Evolutionary conservation across 2,329 filamentous ascomycete genomes (phyloP).

Genomic region (Trichophyton schoenleinii): DNA sequence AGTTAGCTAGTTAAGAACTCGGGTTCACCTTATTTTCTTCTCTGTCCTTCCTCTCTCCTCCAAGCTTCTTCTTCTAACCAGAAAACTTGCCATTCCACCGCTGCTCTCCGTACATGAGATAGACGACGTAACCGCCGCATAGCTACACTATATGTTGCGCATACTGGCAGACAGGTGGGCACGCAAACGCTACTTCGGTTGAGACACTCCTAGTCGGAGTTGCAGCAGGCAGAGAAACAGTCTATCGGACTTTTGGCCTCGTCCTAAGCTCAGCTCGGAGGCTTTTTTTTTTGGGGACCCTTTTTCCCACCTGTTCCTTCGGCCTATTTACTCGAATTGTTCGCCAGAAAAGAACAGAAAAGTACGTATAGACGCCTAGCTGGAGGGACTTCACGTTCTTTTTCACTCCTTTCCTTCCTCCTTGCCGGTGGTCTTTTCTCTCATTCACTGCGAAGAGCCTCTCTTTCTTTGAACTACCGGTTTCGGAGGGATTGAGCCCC

Average conservation of each 20-base stretch:
- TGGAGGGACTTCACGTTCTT: background rate
- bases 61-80: background rate
- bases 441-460: background rate
- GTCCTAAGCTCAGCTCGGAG: background rate
- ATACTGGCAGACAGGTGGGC: constrained; percentile 40
- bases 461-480: background rate
- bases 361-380: background rate
- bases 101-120: background rate
- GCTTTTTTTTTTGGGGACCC: background rate
- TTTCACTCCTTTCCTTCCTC: background rate
- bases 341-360: background rate
- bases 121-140: background rate
- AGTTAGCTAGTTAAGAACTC: too few relatives aligned
- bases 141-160: constrained; percentile 40
- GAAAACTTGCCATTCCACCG: background rate
- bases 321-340: background rate
- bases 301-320: background rate
- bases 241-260: background rate
- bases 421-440: background rate
- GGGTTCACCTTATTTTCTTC: background rate
- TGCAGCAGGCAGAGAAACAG: background rate
- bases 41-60: background rate
- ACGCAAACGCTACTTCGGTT: constrained; percentile 35
- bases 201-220: constrained; percentile 14
- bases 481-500: background rate